Conservation (phyloP, 2,329 filamentous ascomycete species). For the Aureobasidium sp. region DNA sequence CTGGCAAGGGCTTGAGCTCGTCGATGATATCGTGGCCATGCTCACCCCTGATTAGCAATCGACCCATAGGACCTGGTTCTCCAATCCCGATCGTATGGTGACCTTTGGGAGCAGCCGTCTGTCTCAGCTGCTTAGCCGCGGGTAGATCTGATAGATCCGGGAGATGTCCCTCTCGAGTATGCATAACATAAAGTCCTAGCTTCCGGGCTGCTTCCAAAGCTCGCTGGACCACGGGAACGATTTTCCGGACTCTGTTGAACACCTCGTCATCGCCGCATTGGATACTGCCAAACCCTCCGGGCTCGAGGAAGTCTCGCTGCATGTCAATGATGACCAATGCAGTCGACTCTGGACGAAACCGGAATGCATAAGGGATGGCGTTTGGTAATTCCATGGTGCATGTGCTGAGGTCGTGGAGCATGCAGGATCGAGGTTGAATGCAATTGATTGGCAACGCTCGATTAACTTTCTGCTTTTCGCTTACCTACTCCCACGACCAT, state of each 20-base stretch:
- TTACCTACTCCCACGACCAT: neutral
- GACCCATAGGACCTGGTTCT: constrained; percentile 45
- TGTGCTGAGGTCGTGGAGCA: neutral
- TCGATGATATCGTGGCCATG: constrained; percentile 48
- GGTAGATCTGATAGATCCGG: constrained; percentile 46
- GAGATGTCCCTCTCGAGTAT: constrained; percentile 42
- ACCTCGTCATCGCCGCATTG: constrained; percentile 34
- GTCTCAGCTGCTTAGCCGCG: constrained; percentile 42
- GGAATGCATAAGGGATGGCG: constrained; percentile 33
- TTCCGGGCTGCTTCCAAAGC: constrained; percentile 35
- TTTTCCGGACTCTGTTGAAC: constrained; percentile 20
- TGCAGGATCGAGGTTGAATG: neutral
- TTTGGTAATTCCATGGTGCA: neutral
- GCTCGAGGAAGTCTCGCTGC: constrained; percentile 44
- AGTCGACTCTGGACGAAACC: constrained; percentile 38
- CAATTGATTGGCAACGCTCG: neutral
- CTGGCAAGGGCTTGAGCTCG: constrained; percentile 42
- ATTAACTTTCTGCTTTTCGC: neutral
- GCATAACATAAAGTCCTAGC: constrained; percentile 38
- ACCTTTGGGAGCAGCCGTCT: constrained; percentile 38
- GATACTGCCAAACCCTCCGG: constrained; percentile 43
- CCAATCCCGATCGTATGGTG: constrained; percentile 42
- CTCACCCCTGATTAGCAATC: constrained; percentile 45
- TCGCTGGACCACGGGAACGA: constrained; percentile 22
- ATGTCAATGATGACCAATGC: constrained; percentile 45